Conservation (phyloP, 495 filamentous ascomycete genomes). For the Collariella sp. region DNA sequence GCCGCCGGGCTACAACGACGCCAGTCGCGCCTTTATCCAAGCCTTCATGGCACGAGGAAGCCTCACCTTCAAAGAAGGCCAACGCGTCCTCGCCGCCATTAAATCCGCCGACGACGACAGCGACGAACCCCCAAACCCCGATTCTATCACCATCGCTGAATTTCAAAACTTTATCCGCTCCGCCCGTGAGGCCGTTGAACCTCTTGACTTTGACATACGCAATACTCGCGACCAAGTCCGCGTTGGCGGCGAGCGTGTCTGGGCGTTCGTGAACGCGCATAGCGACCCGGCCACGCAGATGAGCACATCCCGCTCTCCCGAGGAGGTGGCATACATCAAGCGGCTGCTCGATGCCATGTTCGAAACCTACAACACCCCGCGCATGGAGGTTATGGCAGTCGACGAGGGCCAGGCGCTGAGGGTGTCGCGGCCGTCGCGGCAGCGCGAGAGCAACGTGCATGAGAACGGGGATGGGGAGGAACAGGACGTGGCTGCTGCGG, state of each 20-base stretch:
- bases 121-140: conserved; percentile 18
- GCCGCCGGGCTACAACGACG: conserved; percentile 41
- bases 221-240: conserved; percentile 54
- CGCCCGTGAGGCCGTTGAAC: conserved; percentile 61
- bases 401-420: conserved; percentile 66
- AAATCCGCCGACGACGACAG: conserved; percentile 39
- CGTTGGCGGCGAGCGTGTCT: conserved; percentile 45
- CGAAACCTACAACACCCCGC: conserved; percentile 66
- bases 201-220: conserved; percentile 81
- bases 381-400: conserved; percentile 72
- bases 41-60: conserved; percentile 71
- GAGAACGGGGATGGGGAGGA: conserved; percentile 34
- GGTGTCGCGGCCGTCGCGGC: conserved; percentile 41
- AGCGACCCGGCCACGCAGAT: conserved; percentile 77
- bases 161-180: conserved; percentile 59
- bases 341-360: conserved; percentile 89
- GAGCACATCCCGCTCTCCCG: conserved; percentile 68
- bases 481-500: conserved; percentile 20
- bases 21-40: conserved; percentile 88
- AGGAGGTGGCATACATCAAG: conserved; percentile 87
- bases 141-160: conserved; percentile 58
- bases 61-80: conserved; percentile 65
- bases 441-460: conserved; percentile 32
- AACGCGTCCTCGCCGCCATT: conserved; percentile 69
- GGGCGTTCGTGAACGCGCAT: conserved; percentile 79